Percentiles rank a stretch among this genome's conserved stretches.
Conservation (phyloP, 2,329 filamentous ascomycete genomes). For the Aspergillus quadricinctus region DNA sequence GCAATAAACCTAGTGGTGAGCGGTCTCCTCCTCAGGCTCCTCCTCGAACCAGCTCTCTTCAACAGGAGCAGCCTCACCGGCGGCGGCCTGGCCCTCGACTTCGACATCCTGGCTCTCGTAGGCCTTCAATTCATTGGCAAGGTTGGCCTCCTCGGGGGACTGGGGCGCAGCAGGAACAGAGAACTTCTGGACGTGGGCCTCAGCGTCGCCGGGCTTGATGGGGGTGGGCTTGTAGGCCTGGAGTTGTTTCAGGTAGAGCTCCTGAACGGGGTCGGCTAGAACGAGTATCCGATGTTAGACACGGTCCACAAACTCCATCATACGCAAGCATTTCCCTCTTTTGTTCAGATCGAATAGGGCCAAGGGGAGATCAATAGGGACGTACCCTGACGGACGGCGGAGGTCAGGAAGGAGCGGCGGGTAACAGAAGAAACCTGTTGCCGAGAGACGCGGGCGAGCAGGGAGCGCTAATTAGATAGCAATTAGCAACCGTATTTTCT, state of each 20-base stretch:
- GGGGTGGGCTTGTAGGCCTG: constrained; percentile 86
- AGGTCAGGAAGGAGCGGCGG: constrained; percentile 61
- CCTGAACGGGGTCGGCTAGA: constrained; percentile 92
- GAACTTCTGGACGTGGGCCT: constrained; percentile 90
- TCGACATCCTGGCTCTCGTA: constrained; percentile 95
- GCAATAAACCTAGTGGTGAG: constrained; percentile 38
- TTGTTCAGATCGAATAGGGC: constrained; percentile 20
- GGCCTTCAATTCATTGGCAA: constrained; percentile 84
- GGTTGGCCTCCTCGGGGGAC: constrained; percentile 90
- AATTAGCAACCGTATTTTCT: constrained; percentile 1
- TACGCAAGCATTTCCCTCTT: not conserved
- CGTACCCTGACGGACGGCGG: constrained; percentile 59
- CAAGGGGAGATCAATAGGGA: constrained; percentile 19
- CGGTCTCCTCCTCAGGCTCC: constrained; percentile 52
- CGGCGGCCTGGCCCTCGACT: constrained; percentile 77
- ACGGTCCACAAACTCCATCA: not conserved
- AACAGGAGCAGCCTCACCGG: constrained; percentile 56
- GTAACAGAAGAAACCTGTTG: constrained; percentile 52
- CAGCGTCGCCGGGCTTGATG: constrained; percentile 79
- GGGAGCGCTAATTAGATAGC: constrained; percentile 50
- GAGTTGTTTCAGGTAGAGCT: constrained; percentile 94
- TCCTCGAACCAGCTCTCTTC: constrained; percentile 81
- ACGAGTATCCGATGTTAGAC: constrained; percentile 18
- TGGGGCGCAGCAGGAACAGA: constrained; percentile 70
- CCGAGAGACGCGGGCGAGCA: constrained; percentile 57